phyloP scores from a whole-genome alignment of 1,284 basidiomycete genomes.

The Taiwanofungus camphoratus region DNA sequence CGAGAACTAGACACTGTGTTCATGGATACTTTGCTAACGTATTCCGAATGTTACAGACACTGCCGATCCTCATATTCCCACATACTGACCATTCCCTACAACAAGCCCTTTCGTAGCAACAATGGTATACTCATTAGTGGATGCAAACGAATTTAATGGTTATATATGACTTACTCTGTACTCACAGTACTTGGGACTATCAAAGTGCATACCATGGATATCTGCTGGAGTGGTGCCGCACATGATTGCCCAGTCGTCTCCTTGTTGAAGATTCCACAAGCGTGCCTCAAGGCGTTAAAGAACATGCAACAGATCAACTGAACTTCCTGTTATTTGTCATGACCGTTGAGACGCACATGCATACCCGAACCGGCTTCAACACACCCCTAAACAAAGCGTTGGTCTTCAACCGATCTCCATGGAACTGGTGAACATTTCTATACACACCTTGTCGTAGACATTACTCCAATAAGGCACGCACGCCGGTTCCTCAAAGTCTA shows the following conservation, averaged over 20 bases:
- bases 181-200: slow-evolving; percentile 11
- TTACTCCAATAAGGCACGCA: slow-evolving; percentile 17
- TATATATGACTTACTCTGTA: slow-evolving; percentile 11
- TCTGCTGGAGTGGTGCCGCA: slow-evolving; percentile 14
- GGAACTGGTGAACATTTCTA: background rate
- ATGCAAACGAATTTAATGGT: too few species aligned
- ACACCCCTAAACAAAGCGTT: slow-evolving; percentile 3
- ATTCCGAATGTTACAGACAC: background rate
- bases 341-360: slow-evolving; percentile 1
- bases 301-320: background rate
- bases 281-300: slow-evolving; percentile 12
- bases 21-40: too few species aligned
- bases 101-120: slow-evolving; percentile 1
- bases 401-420: background rate
- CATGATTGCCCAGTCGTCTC: slow-evolving; percentile 15
- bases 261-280: slow-evolving; percentile 9
- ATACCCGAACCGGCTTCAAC: background rate
- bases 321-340: too few species aligned
- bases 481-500: slow-evolving; percentile 17
- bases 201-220: slow-evolving; percentile 10
- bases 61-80: slow-evolving; percentile 4
- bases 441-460: slow-evolving; percentile 13
- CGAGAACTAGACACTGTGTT: background rate
- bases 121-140: background rate
- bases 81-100: slow-evolving; percentile 15